Base-by-base conservation (phyloP, 2,329 filamentous ascomycete genomes). In the Aquanectria penicillioides region DNA sequence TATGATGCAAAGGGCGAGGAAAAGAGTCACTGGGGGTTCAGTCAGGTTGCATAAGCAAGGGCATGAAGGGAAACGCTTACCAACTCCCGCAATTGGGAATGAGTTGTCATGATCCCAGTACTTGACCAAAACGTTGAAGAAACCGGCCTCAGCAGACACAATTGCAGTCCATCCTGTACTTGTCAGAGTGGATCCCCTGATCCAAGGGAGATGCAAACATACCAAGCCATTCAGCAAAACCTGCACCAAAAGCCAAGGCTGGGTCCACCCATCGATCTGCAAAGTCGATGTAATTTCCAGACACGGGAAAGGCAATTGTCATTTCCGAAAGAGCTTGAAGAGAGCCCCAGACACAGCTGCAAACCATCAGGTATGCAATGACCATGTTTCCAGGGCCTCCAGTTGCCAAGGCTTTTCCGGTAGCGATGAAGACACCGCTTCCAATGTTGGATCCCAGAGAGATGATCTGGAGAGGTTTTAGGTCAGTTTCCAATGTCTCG, bases 221-320 rank as follows among this genome's bases (percentile, higher is more conserved):
- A 65, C 63, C 63, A 28, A 66, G 57, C 63, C 63, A 66, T 28
- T 66, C 61, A 6, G 64, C 64, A 23, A 67, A 67, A 10, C 64
- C 64, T 12, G 64, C 64, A 5, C 63, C 58, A 41, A 67, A 67
- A 0, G 63, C 63, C n/a, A 66, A 5, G 5, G 63, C 58, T 8
- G 61, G 64, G 5, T 66, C 64, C 9, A 67, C 63, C 58, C 63
- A 66, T 7, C 61, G 53, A 23, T 57, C 56, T 10, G 61, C 61
- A 17, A 64, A 67, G 33, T 67, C 64, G 15, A 66, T 66, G 6
- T 55, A 66, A 44, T 64, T 66, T 1, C 64, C 64, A 6, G 61
- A 66, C 5, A 49, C 47, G 6, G 63, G 63, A 8, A 66, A 66
- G 0, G 61, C 61, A 13, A 66, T 64, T 0, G 64, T 66, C 63